Conservation (phyloP, 2,329 filamentous ascomycete species). For the Neophaeococcomyces mojaviensis region DNA sequence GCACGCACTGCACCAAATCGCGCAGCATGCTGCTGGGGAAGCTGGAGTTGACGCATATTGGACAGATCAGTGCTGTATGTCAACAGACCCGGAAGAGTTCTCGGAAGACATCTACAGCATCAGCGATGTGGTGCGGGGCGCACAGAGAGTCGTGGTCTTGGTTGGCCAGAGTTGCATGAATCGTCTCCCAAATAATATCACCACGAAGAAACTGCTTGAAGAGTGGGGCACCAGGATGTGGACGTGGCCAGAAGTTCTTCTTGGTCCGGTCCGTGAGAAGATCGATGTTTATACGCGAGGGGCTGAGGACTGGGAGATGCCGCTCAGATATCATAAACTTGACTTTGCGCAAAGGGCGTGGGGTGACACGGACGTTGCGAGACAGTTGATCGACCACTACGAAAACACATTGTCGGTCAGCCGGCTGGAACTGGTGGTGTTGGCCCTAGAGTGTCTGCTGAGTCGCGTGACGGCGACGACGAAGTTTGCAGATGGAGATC, state of each 20-base stretch:
- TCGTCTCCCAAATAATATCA: slow-evolving; percentile 18
- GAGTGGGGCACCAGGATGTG: slow-evolving; percentile 41
- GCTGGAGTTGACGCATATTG: slow-evolving; percentile 36
- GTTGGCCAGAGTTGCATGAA: slow-evolving; percentile 27
- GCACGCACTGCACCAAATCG: slow-evolving; percentile 30
- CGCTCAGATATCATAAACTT: slow-evolving; percentile 30
- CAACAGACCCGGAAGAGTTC: slow-evolving; percentile 27
- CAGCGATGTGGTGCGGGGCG: slow-evolving; percentile 39
- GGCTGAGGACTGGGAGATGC: slow-evolving; percentile 21
- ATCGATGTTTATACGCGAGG: slow-evolving; percentile 30
- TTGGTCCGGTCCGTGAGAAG: slow-evolving; percentile 25
- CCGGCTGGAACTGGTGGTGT: slow-evolving; percentile 35
- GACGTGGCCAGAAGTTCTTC: slow-evolving; percentile 40
- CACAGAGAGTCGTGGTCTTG: slow-evolving; percentile 36
- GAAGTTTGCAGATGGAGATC: slow-evolving; percentile 34
- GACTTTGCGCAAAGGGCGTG: slow-evolving; percentile 36
- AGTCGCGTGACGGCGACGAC: slow-evolving; percentile 27
- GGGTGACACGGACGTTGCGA: slow-evolving; percentile 32
- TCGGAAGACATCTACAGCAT: slow-evolving; percentile 37
- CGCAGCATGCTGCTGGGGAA: slow-evolving; percentile 31
- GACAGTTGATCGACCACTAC: slow-evolving; percentile 41
- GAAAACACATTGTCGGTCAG: slow-evolving; percentile 36
- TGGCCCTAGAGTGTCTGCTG: slow-evolving; percentile 37
- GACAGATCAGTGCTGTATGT: slow-evolving; percentile 38
- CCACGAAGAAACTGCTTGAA: slow-evolving; percentile 28